A percentile compares a stretch with the other conserved stretches of the same genome.
These are phyloP conservation scores for Streptanthus diversifolius DNA, from an alignment of 345 rosid species.

Conservation along the genomic window DNA sequence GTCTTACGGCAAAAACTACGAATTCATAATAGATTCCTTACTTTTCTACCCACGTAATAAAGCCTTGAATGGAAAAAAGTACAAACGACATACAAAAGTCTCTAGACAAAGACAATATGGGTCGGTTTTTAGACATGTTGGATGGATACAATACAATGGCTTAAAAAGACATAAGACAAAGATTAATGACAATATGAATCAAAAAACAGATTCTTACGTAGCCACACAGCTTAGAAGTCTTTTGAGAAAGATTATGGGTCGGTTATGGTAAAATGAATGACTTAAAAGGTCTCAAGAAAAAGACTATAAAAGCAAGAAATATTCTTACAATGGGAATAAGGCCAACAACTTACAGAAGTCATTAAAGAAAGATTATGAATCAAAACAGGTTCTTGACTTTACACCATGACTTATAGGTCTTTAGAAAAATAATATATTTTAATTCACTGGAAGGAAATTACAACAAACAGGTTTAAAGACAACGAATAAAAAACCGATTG, in stretches of 20 bases:
- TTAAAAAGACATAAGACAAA: no score
- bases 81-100: not conserved
- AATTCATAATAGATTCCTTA: not conserved
- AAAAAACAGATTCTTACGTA: no score
- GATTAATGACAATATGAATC: no score
- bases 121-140: not conserved
- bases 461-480: not conserved
- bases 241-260: not conserved
- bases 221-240: no score
- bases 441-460: not conserved
- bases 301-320: no score
- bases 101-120: not conserved
- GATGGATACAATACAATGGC: not conserved
- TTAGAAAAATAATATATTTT: not conserved
- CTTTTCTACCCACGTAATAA: not conserved
- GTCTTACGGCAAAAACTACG: not conserved
- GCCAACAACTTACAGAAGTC: no score
- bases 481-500: no score
- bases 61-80: not conserved
- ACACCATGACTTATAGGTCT: not conserved
- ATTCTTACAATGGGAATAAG: no score
- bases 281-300: no score
- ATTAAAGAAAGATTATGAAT: not conserved
- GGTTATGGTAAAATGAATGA: no score
- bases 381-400: not conserved